Base-by-base conservation (phyloP, 2,329 filamentous ascomycete species). In the Chalara sp. region DNA sequence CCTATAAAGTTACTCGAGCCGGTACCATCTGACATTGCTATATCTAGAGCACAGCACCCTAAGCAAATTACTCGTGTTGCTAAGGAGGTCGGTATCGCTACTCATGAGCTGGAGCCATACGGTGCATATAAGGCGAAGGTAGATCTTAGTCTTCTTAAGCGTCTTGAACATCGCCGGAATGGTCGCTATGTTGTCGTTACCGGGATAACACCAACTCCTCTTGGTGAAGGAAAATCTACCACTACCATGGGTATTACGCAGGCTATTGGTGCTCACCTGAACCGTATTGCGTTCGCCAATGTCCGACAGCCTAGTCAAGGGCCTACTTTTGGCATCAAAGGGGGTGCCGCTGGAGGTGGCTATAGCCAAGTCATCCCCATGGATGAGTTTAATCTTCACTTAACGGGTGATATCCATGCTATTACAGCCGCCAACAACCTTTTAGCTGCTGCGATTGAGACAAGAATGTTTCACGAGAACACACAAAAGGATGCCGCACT, bases 301-400 rank as follows among this genome's bases (percentile, higher is more conserved):
- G 93, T 99, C 47, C 84, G 93, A 54, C 93, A 99, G 68, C 93
- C 93, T 47, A 96, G 89, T 63, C 93, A 97, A 73, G 93, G 93
- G 5, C 93, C 93, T 50, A 99, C 93, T 0, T 99, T 99, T 68
- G 93, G 93, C 64, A 97, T 99, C 78, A 99, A 99, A 78, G 93
- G 93, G 56, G 93, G 93, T 63, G 93, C 93, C 53, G 93, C 93
- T 51, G 93, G 93, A 63, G 93, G 93, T 68, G 93, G 93, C 39
- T 99, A 97, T 80, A 96, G 89, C 69, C 93, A 99, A 70, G 93
- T 99, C 65, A 97, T 99, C 63, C 93, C 93, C 53, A 99, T 99
- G 93, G 93, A 99, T 63, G 93, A 99, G 70, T 99, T 99, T 76
- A 99, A 99, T 72, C 76, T 99, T 65, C 93, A 99, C 69, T 74